These are phyloP conservation scores for Phytophthora tentaculata DNA, from an alignment of 352 stramenopile genomes.

Conservation along the genomic window DNA sequence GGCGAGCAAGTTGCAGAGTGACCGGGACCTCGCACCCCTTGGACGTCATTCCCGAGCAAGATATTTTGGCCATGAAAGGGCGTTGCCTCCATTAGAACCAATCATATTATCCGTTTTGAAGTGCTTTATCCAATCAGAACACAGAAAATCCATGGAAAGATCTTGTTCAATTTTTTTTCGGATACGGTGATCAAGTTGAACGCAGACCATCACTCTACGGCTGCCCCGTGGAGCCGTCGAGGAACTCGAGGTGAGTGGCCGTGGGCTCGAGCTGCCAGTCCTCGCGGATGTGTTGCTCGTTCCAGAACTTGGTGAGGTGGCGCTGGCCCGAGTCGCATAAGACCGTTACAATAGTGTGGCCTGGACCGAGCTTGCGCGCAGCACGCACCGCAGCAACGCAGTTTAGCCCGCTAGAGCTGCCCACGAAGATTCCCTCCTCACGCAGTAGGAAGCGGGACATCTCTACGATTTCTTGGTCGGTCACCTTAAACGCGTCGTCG, in stretches of 20 bases:
- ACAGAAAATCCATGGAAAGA: slow-evolving; percentile 40
- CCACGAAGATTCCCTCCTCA: slow-evolving; percentile 97
- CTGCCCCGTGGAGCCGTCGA: slow-evolving; percentile 71
- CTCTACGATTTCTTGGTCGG: slow-evolving; percentile 96
- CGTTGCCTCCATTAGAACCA: slow-evolving; percentile 10
- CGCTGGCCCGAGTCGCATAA: slow-evolving; percentile 91
- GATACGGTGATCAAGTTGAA: background rate
- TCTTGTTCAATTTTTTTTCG: slow-evolving; percentile 9
- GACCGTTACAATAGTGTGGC: slow-evolving; percentile 87
- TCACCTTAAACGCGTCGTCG: slow-evolving; percentile 90
- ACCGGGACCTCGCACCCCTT: slow-evolving; percentile 1
- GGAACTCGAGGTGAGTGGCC: slow-evolving; percentile 73
- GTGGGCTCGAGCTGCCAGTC: slow-evolving; percentile 67
- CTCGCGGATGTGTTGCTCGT: slow-evolving; percentile 73
- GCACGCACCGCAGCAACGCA: slow-evolving; percentile 81
- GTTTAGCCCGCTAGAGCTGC: slow-evolving; percentile 89
- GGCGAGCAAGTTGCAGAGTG: slow-evolving; percentile 22
- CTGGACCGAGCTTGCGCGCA: slow-evolving; percentile 75
- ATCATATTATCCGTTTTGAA: background rate
- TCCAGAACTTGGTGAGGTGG: slow-evolving; percentile 91
- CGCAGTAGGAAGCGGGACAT: slow-evolving; percentile 97
- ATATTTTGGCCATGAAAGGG: slow-evolving; percentile 16
- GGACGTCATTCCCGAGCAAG: slow-evolving; percentile 10
- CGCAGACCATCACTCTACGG: slow-evolving; percentile 36
- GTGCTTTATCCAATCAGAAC: slow-evolving; percentile 9